Evolutionary conservation across 2,329 filamentous ascomycete species (phyloP), one percentile per base, ranked within the genome.

Genomic region (Claviceps sp.): DNA sequence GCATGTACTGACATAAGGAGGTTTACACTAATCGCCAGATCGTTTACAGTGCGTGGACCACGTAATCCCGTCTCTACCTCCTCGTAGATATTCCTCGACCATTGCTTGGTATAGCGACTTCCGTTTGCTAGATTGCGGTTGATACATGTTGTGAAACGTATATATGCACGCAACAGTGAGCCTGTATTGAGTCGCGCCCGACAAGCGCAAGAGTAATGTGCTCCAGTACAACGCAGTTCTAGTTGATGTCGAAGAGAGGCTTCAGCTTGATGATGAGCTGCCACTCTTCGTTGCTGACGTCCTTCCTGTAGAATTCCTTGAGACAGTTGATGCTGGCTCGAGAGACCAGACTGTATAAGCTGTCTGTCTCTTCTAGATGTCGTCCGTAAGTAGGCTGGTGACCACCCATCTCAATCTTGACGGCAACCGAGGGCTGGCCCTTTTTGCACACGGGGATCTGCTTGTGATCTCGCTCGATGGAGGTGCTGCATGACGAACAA

Each of bases 391-490:
- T 81, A 16, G 93, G 94, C 73, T 98, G 93, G 66, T 91, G 88
- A 54, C 84, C 72, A 51, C 89, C 91, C 80, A 84, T 84, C 72
- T 98, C 94, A 62, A 98, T 94, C 77, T 98, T 98, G 74, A 98
- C 77, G 20, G 93, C 93, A 9, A 98, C 94, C 1, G 89, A 94
- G n/a, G 94, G 93, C 65, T 95, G 87, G 50, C 91, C 91, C 72
- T 89, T 91, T 71, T 98, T 98, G 75, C 88, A 95, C 53, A 95
- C 77, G 9, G 77, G 79, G 59, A 98, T 84, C 57, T 93, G 82
- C 74, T 98, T 98, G 79, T 98, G 93, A 60, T 98, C 94, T 65
- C 94, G 85, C 70, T 98, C 91, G 64, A 98, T 98, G 2, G 86
- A 90, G 52, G 87, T 87, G n/a, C 90, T 95, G 11, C 7, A 46